Conservation (phyloP, 768 basidiomycete species). For the Suillus placidus region DNA sequence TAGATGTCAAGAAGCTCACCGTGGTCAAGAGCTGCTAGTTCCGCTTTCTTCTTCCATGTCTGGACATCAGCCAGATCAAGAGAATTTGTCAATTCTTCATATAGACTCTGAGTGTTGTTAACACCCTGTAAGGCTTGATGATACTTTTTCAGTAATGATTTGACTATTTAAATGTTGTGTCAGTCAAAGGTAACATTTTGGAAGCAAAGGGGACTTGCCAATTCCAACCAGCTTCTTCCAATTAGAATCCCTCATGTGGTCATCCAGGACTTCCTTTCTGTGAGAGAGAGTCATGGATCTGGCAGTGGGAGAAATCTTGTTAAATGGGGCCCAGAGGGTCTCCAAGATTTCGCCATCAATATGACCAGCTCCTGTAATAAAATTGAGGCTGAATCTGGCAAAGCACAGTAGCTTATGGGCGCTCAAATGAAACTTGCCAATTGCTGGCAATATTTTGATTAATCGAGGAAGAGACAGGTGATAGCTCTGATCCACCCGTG, state of each 20-base stretch:
- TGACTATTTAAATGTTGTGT: background rate
- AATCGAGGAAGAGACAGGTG: background rate
- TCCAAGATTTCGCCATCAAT: conserved; percentile 39
- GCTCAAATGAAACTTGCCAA: conserved; percentile 36
- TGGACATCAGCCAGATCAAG: background rate
- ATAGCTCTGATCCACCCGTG: background rate
- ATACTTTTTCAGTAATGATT: conserved; percentile 4
- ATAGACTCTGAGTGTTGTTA: conserved; percentile 5
- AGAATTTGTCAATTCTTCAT: conserved; percentile 1
- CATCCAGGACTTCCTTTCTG: conserved; percentile 32
- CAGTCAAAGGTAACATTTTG: background rate
- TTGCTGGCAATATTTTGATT: conserved; percentile 16
- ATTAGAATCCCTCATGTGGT: conserved; percentile 37
- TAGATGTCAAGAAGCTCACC: conserved; percentile 8
- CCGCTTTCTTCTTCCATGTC: background rate
- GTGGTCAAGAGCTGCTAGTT: background rate
- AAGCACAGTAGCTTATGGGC: conserved; percentile 31
- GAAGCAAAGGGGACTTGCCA: conserved; percentile 13
- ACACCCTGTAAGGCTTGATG: background rate
- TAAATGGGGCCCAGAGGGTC: conserved; percentile 32
- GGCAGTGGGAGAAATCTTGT: conserved; percentile 27
- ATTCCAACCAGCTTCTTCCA: conserved; percentile 34
- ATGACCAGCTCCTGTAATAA: conserved; percentile 31
- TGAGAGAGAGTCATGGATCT: conserved; percentile 27
- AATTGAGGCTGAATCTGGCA: conserved; percentile 27